A percentile compares a stretch with the other conserved stretches of the same genome.
Evolutionary conservation across 257 asterid genomes (phyloP).

Genomic region (Salvia miltiorrhiza): DNA sequence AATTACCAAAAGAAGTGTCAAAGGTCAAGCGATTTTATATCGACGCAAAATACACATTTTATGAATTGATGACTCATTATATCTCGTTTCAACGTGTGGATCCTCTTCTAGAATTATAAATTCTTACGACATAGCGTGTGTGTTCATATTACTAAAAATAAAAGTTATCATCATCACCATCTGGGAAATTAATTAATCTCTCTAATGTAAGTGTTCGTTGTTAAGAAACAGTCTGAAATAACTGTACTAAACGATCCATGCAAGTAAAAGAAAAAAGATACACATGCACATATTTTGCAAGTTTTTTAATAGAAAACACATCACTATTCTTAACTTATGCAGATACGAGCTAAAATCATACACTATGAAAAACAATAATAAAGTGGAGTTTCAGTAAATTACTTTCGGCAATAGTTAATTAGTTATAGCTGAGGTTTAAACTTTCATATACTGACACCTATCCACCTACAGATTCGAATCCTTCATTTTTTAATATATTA

Average conservation of each 20-base stretch:
- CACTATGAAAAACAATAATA: too few species aligned
- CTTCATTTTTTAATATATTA: too few species aligned
- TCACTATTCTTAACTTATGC: too few species aligned
- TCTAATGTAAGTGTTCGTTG: neutral
- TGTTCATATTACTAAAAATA: neutral
- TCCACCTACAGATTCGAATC: too few species aligned
- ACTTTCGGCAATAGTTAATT: too few species aligned
- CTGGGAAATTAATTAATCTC: neutral
- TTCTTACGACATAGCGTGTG: neutral
- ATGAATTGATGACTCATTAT: neutral
- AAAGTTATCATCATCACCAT: neutral
- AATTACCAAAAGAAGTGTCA: constrained; percentile 5
- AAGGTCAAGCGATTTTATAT: constrained; percentile 6
- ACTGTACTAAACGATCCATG: neutral
- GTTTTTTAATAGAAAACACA: too few species aligned
- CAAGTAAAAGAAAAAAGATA: too few species aligned
- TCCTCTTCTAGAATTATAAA: constrained; percentile 3
- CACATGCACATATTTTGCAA: too few species aligned
- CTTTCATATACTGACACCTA: too few species aligned
- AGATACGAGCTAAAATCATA: too few species aligned
- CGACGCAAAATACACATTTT: constrained; percentile 5
- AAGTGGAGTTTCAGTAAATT: too few species aligned
- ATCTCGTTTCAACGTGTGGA: constrained; percentile 18
- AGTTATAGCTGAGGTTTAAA: too few species aligned
- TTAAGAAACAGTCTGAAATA: neutral